phyloP scores from a whole-genome alignment of 2,329 filamentous ascomycete species.

The Cladophialophora exuberans region DNA sequence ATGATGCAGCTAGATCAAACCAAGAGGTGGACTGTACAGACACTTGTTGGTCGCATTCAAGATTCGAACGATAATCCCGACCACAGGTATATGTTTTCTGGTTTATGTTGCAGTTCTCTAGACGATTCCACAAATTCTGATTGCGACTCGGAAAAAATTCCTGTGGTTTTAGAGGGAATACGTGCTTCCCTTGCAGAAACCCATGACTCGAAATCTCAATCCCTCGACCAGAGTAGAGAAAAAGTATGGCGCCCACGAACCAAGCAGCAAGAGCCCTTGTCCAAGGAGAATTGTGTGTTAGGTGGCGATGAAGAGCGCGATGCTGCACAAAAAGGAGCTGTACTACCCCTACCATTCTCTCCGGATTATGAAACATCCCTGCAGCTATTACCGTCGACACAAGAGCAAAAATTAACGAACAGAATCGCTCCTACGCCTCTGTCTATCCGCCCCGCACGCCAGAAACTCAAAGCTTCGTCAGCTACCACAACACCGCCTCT shows the following conservation, averaged over 20 bases:
- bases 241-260: conserved; percentile 78
- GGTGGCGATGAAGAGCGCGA: conserved; percentile 45
- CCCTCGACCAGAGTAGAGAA: conserved; percentile 79
- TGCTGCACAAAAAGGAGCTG: conserved; percentile 50
- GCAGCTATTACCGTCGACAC: conserved; percentile 74
- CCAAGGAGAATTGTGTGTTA: conserved; percentile 46
- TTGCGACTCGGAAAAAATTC: not conserved
- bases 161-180: not conserved
- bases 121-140: not conserved
- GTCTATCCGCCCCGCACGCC: conserved; percentile 22
- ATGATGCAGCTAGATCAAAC: not conserved
- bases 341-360: conserved; percentile 58
- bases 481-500: conserved; percentile 67
- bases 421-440: conserved; percentile 41
- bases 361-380: conserved; percentile 83
- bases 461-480: conserved; percentile 55
- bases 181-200: not conserved
- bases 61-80: not conserved
- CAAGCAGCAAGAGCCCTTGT: conserved; percentile 64
- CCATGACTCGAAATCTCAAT: conserved; percentile 43
- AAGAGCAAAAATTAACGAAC: conserved; percentile 62
- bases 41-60: not conserved
- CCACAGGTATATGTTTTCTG: not conserved
- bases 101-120: not conserved
- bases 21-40: not conserved